A percentile compares a stretch with the other conserved stretches of the same genome.
phyloP scores from a whole-genome alignment of 2,329 filamentous ascomycete species.

The Nectriaceae sp. region DNA sequence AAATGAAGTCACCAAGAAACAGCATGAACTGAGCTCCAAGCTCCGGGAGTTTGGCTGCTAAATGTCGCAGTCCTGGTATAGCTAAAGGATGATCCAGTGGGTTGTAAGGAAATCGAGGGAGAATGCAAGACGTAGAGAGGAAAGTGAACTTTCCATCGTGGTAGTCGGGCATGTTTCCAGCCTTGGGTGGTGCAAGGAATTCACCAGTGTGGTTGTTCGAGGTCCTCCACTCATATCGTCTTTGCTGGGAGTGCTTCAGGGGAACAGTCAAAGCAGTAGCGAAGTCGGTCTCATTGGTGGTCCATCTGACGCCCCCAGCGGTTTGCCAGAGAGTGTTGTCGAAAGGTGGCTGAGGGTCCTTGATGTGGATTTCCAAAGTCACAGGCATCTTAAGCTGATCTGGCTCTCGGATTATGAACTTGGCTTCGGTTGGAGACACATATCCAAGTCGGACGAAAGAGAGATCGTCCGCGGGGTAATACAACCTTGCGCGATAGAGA shows the following conservation, averaged over 20 bases:
- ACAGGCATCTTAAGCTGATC: constrained; percentile 74
- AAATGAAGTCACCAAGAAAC: constrained; percentile 88
- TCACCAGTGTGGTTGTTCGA: constrained; percentile 86
- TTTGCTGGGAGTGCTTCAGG: constrained; percentile 65
- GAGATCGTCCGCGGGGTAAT: constrained; percentile 72
- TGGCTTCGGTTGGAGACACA: constrained; percentile 78
- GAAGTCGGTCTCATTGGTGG: constrained; percentile 79
- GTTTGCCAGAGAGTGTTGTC: constrained; percentile 66
- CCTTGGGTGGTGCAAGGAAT: constrained; percentile 75
- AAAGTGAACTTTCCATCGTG: constrained; percentile 80
- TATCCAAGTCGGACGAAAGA: constrained; percentile 88
- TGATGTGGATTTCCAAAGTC: constrained; percentile 65
- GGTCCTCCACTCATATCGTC: constrained; percentile 78
- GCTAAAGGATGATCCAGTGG: constrained; percentile 80
- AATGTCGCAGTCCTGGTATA: constrained; percentile 76
- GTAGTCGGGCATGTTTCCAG: constrained; percentile 62
- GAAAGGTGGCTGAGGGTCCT: constrained; percentile 50
- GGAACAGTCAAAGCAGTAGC: constrained; percentile 71
- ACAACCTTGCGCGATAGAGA: constrained; percentile 70
- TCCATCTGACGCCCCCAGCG: constrained; percentile 64
- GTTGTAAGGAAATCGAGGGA: constrained; percentile 87
- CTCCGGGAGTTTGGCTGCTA: constrained; percentile 71
- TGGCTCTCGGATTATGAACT: constrained; percentile 82
- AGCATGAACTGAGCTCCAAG: constrained; percentile 78
- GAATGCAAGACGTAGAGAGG: constrained; percentile 88